Evolutionary conservation across 305 asterid genomes (phyloP).

Genomic region (Fraxinus baroniana): DNA sequence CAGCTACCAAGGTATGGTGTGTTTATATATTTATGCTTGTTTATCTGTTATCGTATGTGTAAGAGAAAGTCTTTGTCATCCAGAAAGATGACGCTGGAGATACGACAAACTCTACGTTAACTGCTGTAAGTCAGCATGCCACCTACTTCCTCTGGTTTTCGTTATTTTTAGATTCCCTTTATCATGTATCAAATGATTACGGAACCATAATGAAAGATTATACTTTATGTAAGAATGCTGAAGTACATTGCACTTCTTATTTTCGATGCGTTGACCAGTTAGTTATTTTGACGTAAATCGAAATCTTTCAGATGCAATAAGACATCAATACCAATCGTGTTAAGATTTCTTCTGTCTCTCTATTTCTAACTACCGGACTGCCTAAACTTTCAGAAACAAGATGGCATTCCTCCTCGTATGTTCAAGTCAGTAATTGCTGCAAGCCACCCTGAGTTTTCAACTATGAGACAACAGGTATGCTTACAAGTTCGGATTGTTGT

Average conservation of each 20-base stretch:
- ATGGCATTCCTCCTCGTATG: conserved; percentile 96
- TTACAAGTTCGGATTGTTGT: conserved; percentile 21
- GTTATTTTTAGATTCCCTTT: conserved; percentile 2
- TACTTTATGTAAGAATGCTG: background rate
- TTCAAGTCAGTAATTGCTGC: conserved; percentile 97
- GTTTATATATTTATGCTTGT: conserved; percentile 11
- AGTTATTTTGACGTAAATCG: conserved; percentile 13
- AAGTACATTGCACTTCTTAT: background rate
- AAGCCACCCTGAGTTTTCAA: conserved; percentile 95
- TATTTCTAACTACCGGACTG: conserved; percentile 23
- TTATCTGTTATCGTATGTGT: conserved; percentile 18
- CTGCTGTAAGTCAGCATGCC: conserved; percentile 39
- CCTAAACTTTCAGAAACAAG: conserved; percentile 67
- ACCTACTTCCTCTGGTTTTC: conserved; percentile 1
- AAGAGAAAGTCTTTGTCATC: conserved; percentile 16
- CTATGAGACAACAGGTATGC: conserved; percentile 92
- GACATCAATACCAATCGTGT: background rate
- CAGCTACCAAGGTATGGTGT: conserved; percentile 57
- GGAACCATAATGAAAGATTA: background rate
- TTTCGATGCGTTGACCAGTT: background rate
- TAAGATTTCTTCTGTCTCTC: conserved; percentile 18
- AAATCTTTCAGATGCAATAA: conserved; percentile 12
- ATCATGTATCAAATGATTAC: conserved; percentile 2
- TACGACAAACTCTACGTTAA: conserved; percentile 35
- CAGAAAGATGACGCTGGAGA: conserved; percentile 52